phyloP scores from a whole-genome alignment of 2,329 filamentous ascomycete genomes.

The Fusarium sterilihyphosum region DNA sequence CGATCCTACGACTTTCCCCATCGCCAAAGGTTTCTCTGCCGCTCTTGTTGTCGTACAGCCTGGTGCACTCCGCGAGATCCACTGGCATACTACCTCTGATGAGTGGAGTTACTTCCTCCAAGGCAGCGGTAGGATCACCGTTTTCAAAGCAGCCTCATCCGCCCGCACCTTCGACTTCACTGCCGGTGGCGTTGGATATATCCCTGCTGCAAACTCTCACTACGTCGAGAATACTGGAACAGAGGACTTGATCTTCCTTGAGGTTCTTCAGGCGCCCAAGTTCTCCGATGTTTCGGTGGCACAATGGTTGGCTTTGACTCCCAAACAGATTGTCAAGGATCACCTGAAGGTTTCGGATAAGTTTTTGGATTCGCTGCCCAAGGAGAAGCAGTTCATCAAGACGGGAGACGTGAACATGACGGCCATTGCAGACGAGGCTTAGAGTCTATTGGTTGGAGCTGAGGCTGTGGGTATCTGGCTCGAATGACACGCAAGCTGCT shows the following conservation, averaged over 20 bases:
- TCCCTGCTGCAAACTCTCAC: slow-evolving; percentile 11
- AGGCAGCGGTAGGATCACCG: slow-evolving; percentile 1
- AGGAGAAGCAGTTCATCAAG: slow-evolving; percentile 14
- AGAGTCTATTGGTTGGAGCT: background rate
- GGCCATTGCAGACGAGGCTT: background rate
- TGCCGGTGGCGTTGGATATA: slow-evolving; percentile 5
- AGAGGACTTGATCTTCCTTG: slow-evolving; percentile 9
- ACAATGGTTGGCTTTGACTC: slow-evolving; percentile 16
- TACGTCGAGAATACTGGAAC: slow-evolving; percentile 17
- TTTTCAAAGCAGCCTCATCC: slow-evolving; percentile 1
- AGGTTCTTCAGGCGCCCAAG: slow-evolving; percentile 11
- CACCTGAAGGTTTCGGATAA: slow-evolving; percentile 11
- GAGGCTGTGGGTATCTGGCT: too few species aligned
- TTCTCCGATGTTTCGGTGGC: slow-evolving; percentile 12
- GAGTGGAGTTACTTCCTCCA: slow-evolving; percentile 22
- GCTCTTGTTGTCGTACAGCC: slow-evolving; percentile 5
- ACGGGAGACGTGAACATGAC: slow-evolving; percentile 4
- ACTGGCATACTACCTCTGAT: slow-evolving; percentile 15
- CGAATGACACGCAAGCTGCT: too few species aligned
- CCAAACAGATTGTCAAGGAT: slow-evolving; percentile 10
- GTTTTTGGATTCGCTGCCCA: slow-evolving; percentile 10
- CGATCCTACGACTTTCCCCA: slow-evolving; percentile 3
- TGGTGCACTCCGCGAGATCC: slow-evolving; percentile 6
- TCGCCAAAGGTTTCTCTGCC: slow-evolving; percentile 3
- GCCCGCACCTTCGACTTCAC: slow-evolving; percentile 13